Conservation (phyloP, 129 eudicot genomes). For the Solidago caesia region DNA sequence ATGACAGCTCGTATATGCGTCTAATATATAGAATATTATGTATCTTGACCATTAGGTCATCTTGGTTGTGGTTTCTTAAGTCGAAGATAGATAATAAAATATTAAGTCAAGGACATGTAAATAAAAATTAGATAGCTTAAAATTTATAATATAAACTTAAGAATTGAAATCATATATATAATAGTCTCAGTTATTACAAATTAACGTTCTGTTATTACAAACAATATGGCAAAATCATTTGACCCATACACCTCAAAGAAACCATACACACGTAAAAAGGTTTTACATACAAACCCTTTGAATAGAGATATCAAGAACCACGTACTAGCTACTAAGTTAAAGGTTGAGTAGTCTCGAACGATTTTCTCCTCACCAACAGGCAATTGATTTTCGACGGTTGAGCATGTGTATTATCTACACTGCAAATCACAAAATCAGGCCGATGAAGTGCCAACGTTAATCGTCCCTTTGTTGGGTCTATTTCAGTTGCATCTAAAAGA, state of each 20-base stretch:
- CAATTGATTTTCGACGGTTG: constrained; percentile 67
- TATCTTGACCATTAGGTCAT: no score
- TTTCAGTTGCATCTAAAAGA: constrained; percentile 59
- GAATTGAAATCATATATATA: not conserved
- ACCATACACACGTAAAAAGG: constrained; percentile 19
- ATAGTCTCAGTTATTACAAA: constrained; percentile 16
- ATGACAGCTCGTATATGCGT: no score
- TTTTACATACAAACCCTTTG: constrained; percentile 14
- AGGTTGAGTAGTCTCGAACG: constrained; percentile 55
- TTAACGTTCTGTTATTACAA: constrained; percentile 20
- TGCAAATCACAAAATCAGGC: constrained; percentile 73
- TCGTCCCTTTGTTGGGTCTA: constrained; percentile 54
- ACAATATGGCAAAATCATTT: constrained; percentile 1
- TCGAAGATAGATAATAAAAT: no score
- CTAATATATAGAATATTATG: no score
- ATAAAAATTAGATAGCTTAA: not conserved
- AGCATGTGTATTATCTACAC: constrained; percentile 57
- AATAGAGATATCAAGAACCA: constrained; percentile 27
- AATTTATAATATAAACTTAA: not conserved
- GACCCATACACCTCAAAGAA: not conserved
- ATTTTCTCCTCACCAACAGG: constrained; percentile 67
- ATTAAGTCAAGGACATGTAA: no score
- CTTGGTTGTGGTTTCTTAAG: no score
- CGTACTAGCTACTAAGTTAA: not conserved
- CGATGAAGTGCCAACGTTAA: constrained; percentile 61